Evolutionary conservation across 257 asterid species (phyloP).

Genomic region (Primulina tabacum): DNA sequence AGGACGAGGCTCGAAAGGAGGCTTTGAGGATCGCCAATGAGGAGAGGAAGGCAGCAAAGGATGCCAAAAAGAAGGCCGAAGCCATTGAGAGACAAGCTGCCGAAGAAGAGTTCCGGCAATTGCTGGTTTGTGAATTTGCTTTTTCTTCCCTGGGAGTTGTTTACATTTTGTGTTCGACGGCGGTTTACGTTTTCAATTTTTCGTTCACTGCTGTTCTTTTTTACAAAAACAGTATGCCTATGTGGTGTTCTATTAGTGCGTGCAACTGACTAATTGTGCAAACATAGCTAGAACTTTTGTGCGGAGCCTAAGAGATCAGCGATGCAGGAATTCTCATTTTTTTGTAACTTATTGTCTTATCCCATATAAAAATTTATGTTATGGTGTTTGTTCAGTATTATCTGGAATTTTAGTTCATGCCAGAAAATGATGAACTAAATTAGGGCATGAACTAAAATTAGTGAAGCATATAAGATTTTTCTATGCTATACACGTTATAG

Average conservation of each 20-base stretch:
- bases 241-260: not conserved
- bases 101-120: conserved; percentile 57
- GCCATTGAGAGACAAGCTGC: conserved; percentile 66
- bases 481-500: not conserved
- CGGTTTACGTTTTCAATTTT: not conserved
- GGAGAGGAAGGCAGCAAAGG: conserved; percentile 67
- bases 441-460: no score
- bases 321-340: not conserved
- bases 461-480: not conserved
- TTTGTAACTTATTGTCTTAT: not conserved
- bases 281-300: not conserved
- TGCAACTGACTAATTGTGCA: not conserved
- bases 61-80: conserved; percentile 69
- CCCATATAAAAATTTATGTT: no score
- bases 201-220: not conserved
- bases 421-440: not conserved
- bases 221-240: not conserved
- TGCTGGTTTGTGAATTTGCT: conserved; percentile 45
- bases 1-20: conserved; percentile 64
- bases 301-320: not conserved
- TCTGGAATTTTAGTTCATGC: not conserved
- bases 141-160: not conserved
- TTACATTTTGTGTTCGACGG: conserved; percentile 2
- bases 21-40: conserved; percentile 71
- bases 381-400: not conserved